phyloP scores from a whole-genome alignment of 768 basidiomycete species.

The Artomyces pyxidatus region DNA sequence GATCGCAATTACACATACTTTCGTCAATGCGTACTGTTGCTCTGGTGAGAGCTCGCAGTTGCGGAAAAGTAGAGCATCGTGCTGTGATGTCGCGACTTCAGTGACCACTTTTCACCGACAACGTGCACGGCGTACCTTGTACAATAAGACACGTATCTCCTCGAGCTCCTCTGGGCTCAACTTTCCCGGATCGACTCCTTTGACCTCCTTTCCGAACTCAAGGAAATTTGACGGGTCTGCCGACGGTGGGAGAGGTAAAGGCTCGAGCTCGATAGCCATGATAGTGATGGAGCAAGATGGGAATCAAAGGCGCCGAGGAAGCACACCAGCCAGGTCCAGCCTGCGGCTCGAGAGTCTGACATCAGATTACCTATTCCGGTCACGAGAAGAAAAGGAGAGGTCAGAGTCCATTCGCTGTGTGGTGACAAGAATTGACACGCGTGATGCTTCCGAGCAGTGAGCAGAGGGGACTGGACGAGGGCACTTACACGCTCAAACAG shows the following conservation, averaged over 20 bases:
- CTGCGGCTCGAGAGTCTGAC: no score
- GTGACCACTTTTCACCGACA: not conserved
- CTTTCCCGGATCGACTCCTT: constrained; percentile 58
- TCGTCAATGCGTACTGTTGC: constrained; percentile 79
- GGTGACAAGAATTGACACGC: no score
- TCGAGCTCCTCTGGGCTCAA: constrained; percentile 54
- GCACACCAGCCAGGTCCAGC: no score
- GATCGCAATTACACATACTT: constrained; percentile 36
- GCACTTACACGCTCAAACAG: no score
- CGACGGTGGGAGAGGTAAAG: constrained; percentile 65
- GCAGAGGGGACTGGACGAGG: no score
- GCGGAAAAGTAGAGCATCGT: constrained; percentile 70
- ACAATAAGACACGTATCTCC: constrained; percentile 63
- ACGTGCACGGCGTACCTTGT: constrained; percentile 47
- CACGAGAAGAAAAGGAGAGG: no score
- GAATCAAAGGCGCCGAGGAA: no score
- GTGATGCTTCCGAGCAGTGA: no score
- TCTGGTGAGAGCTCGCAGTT: constrained; percentile 63
- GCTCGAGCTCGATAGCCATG: constrained; percentile 64
- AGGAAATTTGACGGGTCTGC: constrained; percentile 59
- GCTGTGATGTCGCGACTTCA: constrained; percentile 29
- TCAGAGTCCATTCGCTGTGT: no score
- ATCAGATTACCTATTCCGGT: no score
- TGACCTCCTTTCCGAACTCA: constrained; percentile 72
- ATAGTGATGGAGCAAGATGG: no score